Base-by-base conservation (phyloP, 2,329 filamentous ascomycete genomes). In the Myrmaecium sp. region DNA sequence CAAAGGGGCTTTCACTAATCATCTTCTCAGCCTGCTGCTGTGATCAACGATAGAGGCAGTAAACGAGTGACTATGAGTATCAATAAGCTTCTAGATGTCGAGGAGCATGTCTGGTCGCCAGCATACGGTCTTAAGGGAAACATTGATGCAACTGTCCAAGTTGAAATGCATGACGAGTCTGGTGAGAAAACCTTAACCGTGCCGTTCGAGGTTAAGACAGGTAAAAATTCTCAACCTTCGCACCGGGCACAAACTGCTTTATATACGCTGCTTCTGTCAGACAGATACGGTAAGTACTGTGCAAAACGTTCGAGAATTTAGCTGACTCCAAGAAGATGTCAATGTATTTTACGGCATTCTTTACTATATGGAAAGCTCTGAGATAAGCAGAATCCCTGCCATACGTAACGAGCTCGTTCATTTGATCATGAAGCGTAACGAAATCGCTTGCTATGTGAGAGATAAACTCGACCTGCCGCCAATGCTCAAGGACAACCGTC, bases 101-200 rank as follows among this genome's bases (percentile, higher is more conserved):
- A 98, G 48, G 89, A 98, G 50, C 89, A 95, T 45, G 74, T 98
- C 15, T 98, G 89, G 89, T 95, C 86, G 5, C 89, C 89, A 1
- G 86, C 83, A 70, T 98, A 92, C 46, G 89, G 89, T 0, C 61
- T 98, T 10, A 98, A 98, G 50, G 89, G 89, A 16, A 98, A 95
- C 40, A 89, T 98, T 32, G 89, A 98, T 54, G 89, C 89, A 15
- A 95, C 89, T 0, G 79, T 98, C 1, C 81, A 98, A 54, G 77
- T 89, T 10, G 70, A 68, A 1, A 78, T 94, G 60, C 60, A 69
- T 29, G 77, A 92, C 30, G 68, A 71, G 14, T 57, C 65, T n/a
- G 62, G 67, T 16, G 53, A 60, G 24, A 69, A 69, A 33, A 79
- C 68, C 4, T 58, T 95, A 34, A 84, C 84, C 0, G 80, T 93